Evolutionary conservation across 2,329 filamentous ascomycete species (phyloP), one percentile per base, ranked within the genome.

Genomic region (Alternaria angustiovoidea): DNA sequence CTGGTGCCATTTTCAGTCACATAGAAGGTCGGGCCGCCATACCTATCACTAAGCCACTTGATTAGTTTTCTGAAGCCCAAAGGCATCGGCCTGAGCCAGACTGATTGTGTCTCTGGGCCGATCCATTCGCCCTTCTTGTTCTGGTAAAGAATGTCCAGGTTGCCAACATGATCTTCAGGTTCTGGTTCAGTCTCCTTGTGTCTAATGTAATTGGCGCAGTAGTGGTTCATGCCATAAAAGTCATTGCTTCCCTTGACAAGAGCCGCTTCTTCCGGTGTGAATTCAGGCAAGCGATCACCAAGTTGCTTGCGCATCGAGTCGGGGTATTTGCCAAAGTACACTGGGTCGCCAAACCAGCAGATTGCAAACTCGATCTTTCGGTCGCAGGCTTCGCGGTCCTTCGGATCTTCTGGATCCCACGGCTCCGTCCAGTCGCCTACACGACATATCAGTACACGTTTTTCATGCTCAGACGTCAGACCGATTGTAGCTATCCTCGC

Each of bases 201-300:
- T 77, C 88, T 89, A 81, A 96, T 89, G 81, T 91, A 96, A 84
- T 95, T 92, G 74, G 92, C 90, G 51, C 91, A 94, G 83, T 96
- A 96, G 84, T 93, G 91, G 83, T 96, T 96, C 91, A 94, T 94
- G 78, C 92, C 93, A 79, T 96, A 96, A 80, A 96, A 96, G 82
- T 96, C 93, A 78, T 95, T 95, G 75, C 89, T 92, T n/a, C 91
- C 92, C 72, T 90, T 85, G 46, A 96, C 88, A n/a, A 95, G 83
- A 2, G 86, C 87, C 24, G 83, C 78, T 75, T 96, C 92, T 67
- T 92, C 90, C 0, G 85, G 79, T 0, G 90, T 93, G 78, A 91
- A 95, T 44, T 83, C 82, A 5, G 93, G 93, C 48, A 96, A 85
- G 14, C 92, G 88, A 75, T 89, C 84, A 57, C 92, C 92, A 18